These are phyloP conservation scores for Umbelopsis vinacea DNA, from an alignment of 192 early-diverging fungal genomes.

Conservation along the genomic window DNA sequence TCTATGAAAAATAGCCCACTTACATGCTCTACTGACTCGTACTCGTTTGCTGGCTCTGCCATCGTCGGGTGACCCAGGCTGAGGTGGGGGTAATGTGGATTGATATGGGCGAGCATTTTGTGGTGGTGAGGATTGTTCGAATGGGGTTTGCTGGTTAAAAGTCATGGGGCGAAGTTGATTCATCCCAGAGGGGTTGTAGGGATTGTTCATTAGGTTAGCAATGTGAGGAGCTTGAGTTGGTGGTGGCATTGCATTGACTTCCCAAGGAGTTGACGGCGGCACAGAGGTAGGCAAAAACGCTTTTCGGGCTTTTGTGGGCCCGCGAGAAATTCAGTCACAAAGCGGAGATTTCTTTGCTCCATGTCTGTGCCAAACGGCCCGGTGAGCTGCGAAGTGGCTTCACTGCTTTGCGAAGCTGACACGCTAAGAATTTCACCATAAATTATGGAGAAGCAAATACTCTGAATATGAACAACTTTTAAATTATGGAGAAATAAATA, in stretches of 20 bases:
- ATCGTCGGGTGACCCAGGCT: neutral
- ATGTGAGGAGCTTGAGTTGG: conserved; percentile 12
- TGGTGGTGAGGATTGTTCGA: neutral
- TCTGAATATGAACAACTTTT: no score
- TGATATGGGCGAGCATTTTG: neutral
- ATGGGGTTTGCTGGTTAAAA: neutral
- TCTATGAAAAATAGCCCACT: neutral
- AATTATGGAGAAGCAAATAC: no score
- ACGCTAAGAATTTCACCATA: no score
- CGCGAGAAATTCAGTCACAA: no score
- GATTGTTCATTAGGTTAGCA: conserved; percentile 5
- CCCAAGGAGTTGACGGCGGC: neutral
- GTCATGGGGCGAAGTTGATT: neutral
- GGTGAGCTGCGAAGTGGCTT: no score
- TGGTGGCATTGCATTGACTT: neutral
- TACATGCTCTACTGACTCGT: conserved; percentile 19
- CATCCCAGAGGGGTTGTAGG: conserved; percentile 7
- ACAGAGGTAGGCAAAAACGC: neutral
- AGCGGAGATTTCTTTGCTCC: no score
- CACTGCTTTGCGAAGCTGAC: no score
- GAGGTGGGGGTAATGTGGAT: neutral
- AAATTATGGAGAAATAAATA: no score
- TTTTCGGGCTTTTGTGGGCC: neutral
- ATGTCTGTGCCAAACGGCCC: no score
- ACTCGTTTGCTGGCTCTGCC: neutral